Evolutionary conservation across 2,329 filamentous ascomycete genomes (phyloP), one percentile per base, ranked within the genome.

Genomic region (Fonsecaea nubica): DNA sequence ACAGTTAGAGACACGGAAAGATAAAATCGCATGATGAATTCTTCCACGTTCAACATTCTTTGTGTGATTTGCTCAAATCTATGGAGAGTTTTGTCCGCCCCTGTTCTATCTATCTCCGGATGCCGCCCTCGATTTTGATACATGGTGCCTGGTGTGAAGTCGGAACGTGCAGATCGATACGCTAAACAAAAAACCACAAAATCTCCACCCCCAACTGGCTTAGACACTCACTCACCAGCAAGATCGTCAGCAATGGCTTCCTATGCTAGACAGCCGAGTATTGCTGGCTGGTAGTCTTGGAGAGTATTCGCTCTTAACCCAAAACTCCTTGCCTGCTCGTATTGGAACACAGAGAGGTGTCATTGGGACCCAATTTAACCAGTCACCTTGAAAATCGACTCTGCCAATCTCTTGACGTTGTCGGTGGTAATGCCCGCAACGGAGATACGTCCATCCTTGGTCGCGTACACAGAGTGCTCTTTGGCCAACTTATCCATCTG

Each of bases 401-500:
- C 80, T 38, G 82, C 82, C 52, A 84, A 79, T 69, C 82, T 78
- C 76, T 81, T 78, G 70, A 83, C 82, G 69, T 84, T 84, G 75
- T 75, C 79, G 45, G 77, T 74, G 67, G 82, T 84, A 75, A 84
- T 84, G 70, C 82, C 82, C 63, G 80, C 79, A 45, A 82, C 80
- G 38, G 82, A 81, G 71, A 85, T 82, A 74, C 84, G 80, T 65
- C 84, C 84, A 72, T 84, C 83, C 85, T 92, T 95, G 81, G 95
- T 98, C 72, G 93, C 94, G 79, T 99, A 99, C 75, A 99, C 94
- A 68, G 92, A 97, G 86, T 95, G 92, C 85, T 98, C 92, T 85
- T 96, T 93, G 73, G 93, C 92, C 69, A 99, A 86, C 76, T 84
- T 84, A 63, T 94, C 91, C 92, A 98, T 97, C 84, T 97, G 91